phyloP scores from a whole-genome alignment of 257 asterid species.

The Striga asiatica region DNA sequence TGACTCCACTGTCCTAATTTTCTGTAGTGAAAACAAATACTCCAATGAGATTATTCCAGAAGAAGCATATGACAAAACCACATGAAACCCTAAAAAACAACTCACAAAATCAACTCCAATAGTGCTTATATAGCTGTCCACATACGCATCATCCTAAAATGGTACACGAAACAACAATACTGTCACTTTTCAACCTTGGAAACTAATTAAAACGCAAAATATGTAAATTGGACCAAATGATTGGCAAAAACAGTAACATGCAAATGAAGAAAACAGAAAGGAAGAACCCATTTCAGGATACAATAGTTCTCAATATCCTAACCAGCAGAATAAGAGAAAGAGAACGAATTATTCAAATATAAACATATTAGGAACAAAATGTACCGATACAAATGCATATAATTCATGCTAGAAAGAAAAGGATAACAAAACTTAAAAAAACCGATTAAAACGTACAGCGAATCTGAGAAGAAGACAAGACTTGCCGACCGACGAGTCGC shows the following conservation, averaged over 20 bases:
- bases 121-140: slow-evolving; percentile 85
- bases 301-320: not conserved
- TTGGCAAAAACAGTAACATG: not conserved
- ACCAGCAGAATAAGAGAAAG: not conserved
- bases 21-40: slow-evolving; percentile 29
- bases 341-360: too few species aligned
- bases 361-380: not conserved
- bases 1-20: slow-evolving; percentile 73
- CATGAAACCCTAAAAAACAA: not conserved
- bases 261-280: too few species aligned
- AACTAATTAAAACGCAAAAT: not conserved
- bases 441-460: slow-evolving; percentile 16
- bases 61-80: not conserved
- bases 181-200: not conserved
- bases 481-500: slow-evolving; percentile 34
- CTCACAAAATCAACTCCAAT: slow-evolving; percentile 87
- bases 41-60: not conserved
- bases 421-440: not conserved
- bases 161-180: slow-evolving; percentile 6
- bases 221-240: not conserved
- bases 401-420: not conserved
- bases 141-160: slow-evolving; percentile 77
- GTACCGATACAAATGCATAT: not conserved
- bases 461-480: slow-evolving; percentile 36
- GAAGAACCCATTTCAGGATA: not conserved